These are phyloP conservation scores for Evansstolkia leycettana DNA, from an alignment of 495 filamentous ascomycete genomes.

Conservation along the genomic window DNA sequence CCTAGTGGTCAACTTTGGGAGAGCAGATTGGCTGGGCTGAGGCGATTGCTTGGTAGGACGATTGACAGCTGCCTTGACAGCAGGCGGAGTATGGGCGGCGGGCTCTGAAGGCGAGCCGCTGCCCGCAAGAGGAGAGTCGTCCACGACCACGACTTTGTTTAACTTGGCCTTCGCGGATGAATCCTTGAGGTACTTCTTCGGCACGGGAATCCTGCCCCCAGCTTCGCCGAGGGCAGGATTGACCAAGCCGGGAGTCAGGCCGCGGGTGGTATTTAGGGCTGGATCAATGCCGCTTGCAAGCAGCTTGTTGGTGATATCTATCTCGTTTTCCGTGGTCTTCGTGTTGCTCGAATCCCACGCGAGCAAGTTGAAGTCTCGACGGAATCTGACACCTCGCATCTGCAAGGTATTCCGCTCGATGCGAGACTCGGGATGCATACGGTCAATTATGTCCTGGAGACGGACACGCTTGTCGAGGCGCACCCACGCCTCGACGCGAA, in stretches of 20 bases:
- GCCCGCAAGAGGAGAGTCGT: conserved; percentile 1
- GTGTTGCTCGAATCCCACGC: conserved; percentile 14
- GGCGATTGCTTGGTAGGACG: no score
- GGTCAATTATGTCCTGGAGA: conserved; percentile 9
- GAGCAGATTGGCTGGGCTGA: no score
- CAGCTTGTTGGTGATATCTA: conserved; percentile 2
- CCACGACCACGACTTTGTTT: conserved; percentile 17
- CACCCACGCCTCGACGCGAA: conserved; percentile 14
- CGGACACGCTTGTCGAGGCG: conserved; percentile 10
- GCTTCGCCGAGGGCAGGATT: conserved; percentile 2
- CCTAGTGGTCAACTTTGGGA: no score
- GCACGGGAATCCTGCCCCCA: not conserved
- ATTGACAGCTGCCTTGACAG: no score
- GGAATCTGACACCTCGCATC: conserved; percentile 9
- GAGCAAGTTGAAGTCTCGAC: conserved; percentile 5
- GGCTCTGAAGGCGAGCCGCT: no score
- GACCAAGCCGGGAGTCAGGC: conserved; percentile 18
- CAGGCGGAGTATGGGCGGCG: no score
- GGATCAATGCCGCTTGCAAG: conserved; percentile 1
- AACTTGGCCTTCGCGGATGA: no score
- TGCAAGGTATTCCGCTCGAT: conserved; percentile 8
- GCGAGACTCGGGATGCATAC: conserved; percentile 7
- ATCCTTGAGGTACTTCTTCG: not conserved
- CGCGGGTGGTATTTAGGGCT: conserved; percentile 13
- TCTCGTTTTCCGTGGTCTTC: not conserved